A percentile compares a stretch with the other conserved stretches of the same genome.
These are phyloP conservation scores for Cladosporium colombiae DNA, from an alignment of 2,329 filamentous ascomycete genomes.

Conservation along the genomic window DNA sequence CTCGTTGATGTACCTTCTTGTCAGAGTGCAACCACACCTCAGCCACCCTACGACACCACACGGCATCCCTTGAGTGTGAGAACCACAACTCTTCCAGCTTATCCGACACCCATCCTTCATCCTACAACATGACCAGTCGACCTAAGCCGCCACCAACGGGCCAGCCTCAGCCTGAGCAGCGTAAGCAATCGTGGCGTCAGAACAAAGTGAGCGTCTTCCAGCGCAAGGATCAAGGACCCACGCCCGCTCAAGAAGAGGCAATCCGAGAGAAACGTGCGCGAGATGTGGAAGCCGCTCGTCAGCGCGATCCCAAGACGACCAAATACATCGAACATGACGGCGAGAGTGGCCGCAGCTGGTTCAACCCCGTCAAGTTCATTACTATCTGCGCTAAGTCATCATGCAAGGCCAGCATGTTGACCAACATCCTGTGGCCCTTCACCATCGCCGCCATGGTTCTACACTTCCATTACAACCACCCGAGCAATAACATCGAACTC, in stretches of 20 bases:
- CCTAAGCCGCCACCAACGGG: slow-evolving; percentile 4
- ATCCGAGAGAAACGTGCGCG: not conserved
- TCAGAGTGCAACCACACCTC: not conserved
- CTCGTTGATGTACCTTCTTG: not conserved
- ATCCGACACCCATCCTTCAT: not conserved
- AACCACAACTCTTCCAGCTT: not conserved
- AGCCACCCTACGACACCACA: not conserved
- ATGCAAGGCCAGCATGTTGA: slow-evolving; percentile 48
- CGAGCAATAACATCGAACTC: slow-evolving; percentile 34
- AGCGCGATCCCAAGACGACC: not conserved
- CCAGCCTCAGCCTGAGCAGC: not conserved
- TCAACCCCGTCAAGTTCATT: slow-evolving; percentile 47
- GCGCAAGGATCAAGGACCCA: slow-evolving; percentile 13
- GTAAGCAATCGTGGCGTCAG: slow-evolving; percentile 10
- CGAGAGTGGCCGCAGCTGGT: slow-evolving; percentile 49
- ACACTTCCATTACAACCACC: slow-evolving; percentile 45
- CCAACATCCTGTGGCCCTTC: slow-evolving; percentile 54
- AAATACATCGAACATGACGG: slow-evolving; percentile 48
- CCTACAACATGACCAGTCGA: slow-evolving; percentile 13
- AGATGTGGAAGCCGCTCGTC: slow-evolving; percentile 12
- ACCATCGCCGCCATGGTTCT: slow-evolving; percentile 50
- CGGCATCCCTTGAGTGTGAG: not conserved
- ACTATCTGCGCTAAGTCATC: slow-evolving; percentile 48
- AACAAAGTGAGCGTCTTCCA: slow-evolving; percentile 12
- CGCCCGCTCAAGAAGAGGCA: not conserved